These are phyloP conservation scores for Sindora glabra DNA, from an alignment of 306 rosid genomes.

Conservation along the genomic window DNA sequence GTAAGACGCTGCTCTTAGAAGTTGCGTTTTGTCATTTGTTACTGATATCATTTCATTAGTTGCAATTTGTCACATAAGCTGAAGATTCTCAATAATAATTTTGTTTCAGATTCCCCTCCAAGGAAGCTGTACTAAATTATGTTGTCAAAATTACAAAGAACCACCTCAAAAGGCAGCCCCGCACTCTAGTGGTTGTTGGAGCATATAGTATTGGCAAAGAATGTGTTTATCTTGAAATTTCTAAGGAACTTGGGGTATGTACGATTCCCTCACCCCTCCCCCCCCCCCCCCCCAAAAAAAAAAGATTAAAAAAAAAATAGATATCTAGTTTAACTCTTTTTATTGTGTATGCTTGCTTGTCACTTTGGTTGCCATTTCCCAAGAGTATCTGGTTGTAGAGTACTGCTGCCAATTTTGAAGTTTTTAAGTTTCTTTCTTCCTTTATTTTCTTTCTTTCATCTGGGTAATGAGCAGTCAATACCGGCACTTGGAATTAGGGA, in stretches of 20 bases:
- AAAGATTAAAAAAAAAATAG: too few relatives aligned
- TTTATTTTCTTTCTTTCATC: neutral
- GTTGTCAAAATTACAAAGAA: constrained; percentile 40
- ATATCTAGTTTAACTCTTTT: neutral
- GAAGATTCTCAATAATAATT: neutral
- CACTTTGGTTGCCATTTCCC: neutral
- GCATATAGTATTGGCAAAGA: constrained; percentile 60
- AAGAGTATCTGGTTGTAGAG: neutral
- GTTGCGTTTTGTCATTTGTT: neutral
- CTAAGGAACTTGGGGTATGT: constrained; percentile 37
- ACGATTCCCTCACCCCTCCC: neutral
- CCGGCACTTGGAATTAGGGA: neutral
- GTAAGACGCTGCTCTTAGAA: constrained; percentile 17
- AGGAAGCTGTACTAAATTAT: constrained; percentile 42
- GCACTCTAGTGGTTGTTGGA: constrained; percentile 48
- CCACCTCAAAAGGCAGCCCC: constrained; percentile 36
- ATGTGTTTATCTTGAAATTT: constrained; percentile 45
- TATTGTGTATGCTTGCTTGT: neutral
- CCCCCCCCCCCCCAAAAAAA: too few relatives aligned
- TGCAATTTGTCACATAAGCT: neutral
- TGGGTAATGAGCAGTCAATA: neutral
- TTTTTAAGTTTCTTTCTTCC: neutral
- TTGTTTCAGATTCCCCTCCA: constrained; percentile 43
- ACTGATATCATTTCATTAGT: neutral
- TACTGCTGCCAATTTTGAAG: neutral